Evolutionary conservation across 2,329 filamentous ascomycete genomes (phyloP).

Genomic region (Exophiala bonariae): DNA sequence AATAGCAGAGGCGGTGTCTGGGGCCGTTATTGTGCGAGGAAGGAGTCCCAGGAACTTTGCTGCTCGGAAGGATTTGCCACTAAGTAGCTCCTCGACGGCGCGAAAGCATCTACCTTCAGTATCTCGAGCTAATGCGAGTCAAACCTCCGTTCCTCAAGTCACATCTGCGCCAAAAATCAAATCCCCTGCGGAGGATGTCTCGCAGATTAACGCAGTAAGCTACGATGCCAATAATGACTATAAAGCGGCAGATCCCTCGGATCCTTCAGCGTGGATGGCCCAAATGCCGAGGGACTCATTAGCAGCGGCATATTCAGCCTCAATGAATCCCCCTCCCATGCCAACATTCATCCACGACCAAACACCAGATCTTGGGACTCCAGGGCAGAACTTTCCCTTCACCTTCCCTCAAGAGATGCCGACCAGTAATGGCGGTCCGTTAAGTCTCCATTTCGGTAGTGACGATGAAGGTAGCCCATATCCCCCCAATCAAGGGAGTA

Average conservation of each 20-base stretch:
- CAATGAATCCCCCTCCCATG: constrained; percentile 23
- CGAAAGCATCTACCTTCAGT: constrained; percentile 62
- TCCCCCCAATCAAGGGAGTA: constrained; percentile 19
- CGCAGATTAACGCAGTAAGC: constrained; percentile 8
- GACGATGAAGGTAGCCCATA: constrained; percentile 29
- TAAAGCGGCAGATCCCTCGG: constrained; percentile 15
- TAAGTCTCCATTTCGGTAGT: constrained; percentile 29
- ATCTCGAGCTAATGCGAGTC: constrained; percentile 19
- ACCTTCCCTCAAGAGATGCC: constrained; percentile 26
- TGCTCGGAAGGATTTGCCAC: constrained; percentile 85
- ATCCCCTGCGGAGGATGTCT: constrained; percentile 21
- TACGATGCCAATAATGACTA: constrained; percentile 17
- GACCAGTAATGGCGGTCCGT: constrained; percentile 15
- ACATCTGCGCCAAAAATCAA: constrained; percentile 28
- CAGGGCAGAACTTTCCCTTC: constrained; percentile 20
- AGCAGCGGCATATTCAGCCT: constrained; percentile 21
- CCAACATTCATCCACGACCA: constrained; percentile 22
- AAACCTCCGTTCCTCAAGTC: constrained; percentile 26
- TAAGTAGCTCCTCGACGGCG: constrained; percentile 77
- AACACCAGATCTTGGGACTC: constrained; percentile 24
- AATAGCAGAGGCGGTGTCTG: constrained; percentile 80
- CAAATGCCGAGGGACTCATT: constrained; percentile 22
- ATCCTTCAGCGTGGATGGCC: constrained; percentile 18
- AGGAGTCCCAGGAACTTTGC: constrained; percentile 94
- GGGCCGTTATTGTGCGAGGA: constrained; percentile 89